Evolutionary conservation across 768 basidiomycete species (phyloP).

Genomic region (Agaricus blazei): DNA sequence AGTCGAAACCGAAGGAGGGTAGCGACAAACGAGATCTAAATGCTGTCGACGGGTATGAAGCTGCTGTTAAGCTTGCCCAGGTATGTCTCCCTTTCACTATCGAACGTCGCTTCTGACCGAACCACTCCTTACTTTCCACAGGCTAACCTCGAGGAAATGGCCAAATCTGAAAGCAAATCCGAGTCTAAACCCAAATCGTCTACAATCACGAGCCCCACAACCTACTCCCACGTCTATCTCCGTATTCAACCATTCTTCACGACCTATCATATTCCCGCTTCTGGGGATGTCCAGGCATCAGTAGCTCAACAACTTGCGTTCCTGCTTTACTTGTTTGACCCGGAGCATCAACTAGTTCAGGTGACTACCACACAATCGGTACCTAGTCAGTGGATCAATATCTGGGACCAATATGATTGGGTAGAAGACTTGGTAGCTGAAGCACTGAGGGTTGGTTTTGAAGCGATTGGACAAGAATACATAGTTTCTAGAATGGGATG

Average conservation of each 20-base stretch:
- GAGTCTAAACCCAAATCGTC: conserved; percentile 25
- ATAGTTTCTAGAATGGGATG: conserved; percentile 84
- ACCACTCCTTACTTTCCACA: conserved; percentile 20
- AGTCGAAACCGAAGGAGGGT: conserved; percentile 65
- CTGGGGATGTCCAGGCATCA: conserved; percentile 27
- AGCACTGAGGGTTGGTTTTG: conserved; percentile 74
- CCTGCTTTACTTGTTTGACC: conserved; percentile 70
- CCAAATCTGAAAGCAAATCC: conserved; percentile 52
- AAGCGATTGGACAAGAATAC: conserved; percentile 91
- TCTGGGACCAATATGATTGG: conserved; percentile 94
- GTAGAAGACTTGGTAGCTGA: conserved; percentile 95
- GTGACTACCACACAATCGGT: conserved; percentile 81
- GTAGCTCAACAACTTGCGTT: conserved; percentile 57
- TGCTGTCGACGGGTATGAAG: conserved; percentile 77
- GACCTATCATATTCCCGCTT: conserved; percentile 39
- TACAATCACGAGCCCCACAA: conserved; percentile 48
- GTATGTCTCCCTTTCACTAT: conserved; percentile 31
- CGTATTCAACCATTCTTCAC: conserved; percentile 86
- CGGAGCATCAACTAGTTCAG: conserved; percentile 69
- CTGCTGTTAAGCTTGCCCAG: conserved; percentile 82
- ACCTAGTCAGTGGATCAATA: conserved; percentile 79
- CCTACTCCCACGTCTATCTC: conserved; percentile 87
- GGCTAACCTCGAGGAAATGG: conserved; percentile 75
- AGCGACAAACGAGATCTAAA: conserved; percentile 63
- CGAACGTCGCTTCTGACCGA: not conserved